Evolutionary conservation across 768 basidiomycete species (phyloP), one percentile per base, ranked within the genome.

Genomic region (Boletellus emodensis): DNA sequence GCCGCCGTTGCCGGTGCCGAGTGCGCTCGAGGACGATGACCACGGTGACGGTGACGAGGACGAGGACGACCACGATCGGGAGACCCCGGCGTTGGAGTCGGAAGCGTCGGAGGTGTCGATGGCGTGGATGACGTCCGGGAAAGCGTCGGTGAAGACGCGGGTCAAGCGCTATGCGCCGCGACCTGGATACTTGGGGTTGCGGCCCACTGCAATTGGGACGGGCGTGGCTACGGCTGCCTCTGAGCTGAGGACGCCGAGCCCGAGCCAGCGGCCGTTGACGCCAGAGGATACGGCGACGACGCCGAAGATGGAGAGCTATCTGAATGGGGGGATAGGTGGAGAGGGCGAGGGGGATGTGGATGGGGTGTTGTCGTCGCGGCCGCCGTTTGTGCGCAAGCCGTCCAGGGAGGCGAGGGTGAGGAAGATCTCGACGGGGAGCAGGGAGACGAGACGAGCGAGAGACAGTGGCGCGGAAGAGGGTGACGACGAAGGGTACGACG

Each of bases 401-500:
- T 70, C 70, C 28, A 53, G 51, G 14, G 69, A 63, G 13, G 58
- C 58, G 17, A 71, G 74, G 45, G 42, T 66, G 17, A 71, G 79
- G 36, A 87, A 84, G 63, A 54, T 70, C 4, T 81, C 80, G 14
- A 68, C 64, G 9, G 76, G 75, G 24, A 44, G 43, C 43, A 44
- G 65, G 43, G 72, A 59, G 68, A 72, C 22, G 62, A 61, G 20
- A 57, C 64, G 66, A 46, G 61, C 67, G 40, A 72, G 80, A 35
- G 82, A 84, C 33, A 88, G 84, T 61, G 80, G 76, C 18, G 87
- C 84, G 0, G 84, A 85, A 46, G 86, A 89, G 51, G 87, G 88
- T 4, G 87, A 89, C 52, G 88, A 90, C 56, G 76, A 77, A 47
- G 80, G 85, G 4, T 89, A 88, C 48, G 86, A 84, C 57, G 88